Evolutionary conservation across 2,329 filamentous ascomycete genomes (phyloP), one percentile per base, ranked within the genome.

Genomic region (Aspergillus spinulosporus): DNA sequence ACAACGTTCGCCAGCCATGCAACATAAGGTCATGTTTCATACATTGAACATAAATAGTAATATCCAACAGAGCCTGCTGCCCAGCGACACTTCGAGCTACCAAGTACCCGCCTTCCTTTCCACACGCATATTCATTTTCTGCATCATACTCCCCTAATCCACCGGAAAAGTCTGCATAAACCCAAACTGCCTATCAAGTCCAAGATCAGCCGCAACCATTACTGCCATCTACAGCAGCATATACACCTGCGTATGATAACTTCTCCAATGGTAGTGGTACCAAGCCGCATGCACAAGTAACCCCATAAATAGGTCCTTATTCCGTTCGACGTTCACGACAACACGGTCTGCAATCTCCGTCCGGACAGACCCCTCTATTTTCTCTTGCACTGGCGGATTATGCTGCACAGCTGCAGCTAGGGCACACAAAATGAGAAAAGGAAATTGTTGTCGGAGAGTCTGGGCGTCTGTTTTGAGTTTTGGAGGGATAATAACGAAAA

Each of bases 251-350:
- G 49, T 53, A 7, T 57, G 54, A 15, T 49, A 47, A 2, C 52
- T 58, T 40, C 49, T 31, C 49, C 49, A 60, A 14, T 55, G 56
- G 15, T 60, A 60, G 9, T 58, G 58, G 26, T 21, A 52, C 56
- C 58, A 60, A 1, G 56, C 58, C 7, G 39, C 52, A 31, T 60
- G 56, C 8, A 60, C 56, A 5, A 59, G 56, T 2, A 60, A 2
- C 56, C 58, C 14, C 21, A 47, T 26, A 2, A 59, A 21, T 2
- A 59, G 45, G n/a, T 59, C 57, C 46, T 57, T 54, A 31, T 50
- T 59, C 5, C 57, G 50, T 28, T 59, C 57, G 5, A 40, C 7
- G 7, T 46, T 43, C 8, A 54, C 54, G 21, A 59, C 28, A 5
- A 59, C 7, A 4, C 50, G 50, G 9, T 8, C 28, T 39, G 53